Percentiles rank a stretch among this genome's conserved stretches.
These are phyloP conservation scores for Atkinsonella hypoxylon DNA, from an alignment of 2,329 filamentous ascomycete species.

Conservation along the genomic window DNA sequence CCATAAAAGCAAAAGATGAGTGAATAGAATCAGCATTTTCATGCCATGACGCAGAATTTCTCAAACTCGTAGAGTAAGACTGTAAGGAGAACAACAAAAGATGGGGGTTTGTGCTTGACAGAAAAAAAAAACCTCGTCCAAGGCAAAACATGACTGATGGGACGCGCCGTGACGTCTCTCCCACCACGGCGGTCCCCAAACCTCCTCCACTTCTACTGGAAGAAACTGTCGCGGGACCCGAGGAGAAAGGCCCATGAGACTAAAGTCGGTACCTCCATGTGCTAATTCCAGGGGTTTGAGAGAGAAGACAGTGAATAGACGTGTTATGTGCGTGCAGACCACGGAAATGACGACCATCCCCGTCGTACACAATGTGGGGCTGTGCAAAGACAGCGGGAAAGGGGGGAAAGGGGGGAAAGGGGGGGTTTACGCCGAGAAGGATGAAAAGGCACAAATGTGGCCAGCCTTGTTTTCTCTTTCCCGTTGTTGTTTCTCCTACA, in stretches of 20 bases:
- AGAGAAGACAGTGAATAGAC: constrained; percentile 51
- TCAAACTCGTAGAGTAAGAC: constrained; percentile 16
- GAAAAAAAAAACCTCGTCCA: background rate
- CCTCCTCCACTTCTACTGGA: constrained; percentile 19
- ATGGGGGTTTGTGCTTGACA: background rate
- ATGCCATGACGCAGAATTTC: constrained; percentile 12
- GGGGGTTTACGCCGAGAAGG: background rate
- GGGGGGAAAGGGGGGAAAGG: too few relatives aligned
- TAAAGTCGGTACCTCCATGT: background rate
- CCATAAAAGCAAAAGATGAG: too few relatives aligned
- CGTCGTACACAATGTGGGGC: constrained; percentile 1
- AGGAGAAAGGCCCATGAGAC: background rate
- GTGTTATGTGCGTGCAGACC: background rate
- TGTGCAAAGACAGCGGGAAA: too few relatives aligned
- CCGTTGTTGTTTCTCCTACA: background rate
- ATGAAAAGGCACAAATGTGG: constrained; percentile 4
- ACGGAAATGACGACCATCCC: constrained; percentile 13
- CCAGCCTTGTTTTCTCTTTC: constrained; percentile 3
- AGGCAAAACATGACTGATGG: constrained; percentile 6
- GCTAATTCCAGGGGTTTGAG: constrained; percentile 30
- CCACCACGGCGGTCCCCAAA: constrained; percentile 35
- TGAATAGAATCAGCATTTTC: too few relatives aligned
- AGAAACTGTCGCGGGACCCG: constrained; percentile 35
- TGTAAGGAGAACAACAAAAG: constrained; percentile 8
- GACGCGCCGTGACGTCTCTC: constrained; percentile 48